Evolutionary conservation across 306 rosid species (phyloP), one percentile per base, ranked within the genome.

Genomic region (Spatholobus suberectus): DNA sequence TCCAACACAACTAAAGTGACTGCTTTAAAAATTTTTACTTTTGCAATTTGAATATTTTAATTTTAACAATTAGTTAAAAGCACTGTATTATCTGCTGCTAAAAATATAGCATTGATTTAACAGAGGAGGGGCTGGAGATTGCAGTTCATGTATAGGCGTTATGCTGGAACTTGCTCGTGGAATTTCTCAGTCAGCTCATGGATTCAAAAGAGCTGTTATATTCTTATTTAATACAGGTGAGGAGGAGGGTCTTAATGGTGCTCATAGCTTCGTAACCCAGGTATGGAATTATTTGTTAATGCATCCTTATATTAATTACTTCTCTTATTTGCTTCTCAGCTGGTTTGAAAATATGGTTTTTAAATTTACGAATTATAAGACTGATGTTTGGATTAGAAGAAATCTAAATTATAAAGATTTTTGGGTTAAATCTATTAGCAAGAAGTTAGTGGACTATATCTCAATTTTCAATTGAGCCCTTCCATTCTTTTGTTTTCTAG

Each of bases 141-240:
- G 98, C 85, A 96, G 98, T 85, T 93, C 98, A 7, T 96, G 98
- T 86, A 83, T 93, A 54, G 94, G 96, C 37, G 94, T 94, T 58
- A 96, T 96, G 98, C 76, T 96, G 87, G 99, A 96, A 83, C 98
- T 96, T 88, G 94, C 99, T 87, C 94, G 99, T 52, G 99, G 98
- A 73, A 40, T 96, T 88, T 92, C 98, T 66, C 99, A 93, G 70
- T 96, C 96, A 97, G 97, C 98, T 86, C 97, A 94, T 77, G 99
- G 99, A 74, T 84, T 93, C 72, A 96, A 91, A 88, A 89, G 80
- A 81, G 85, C 86, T 88, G 89, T 93, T 75, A 96, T 96, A 86
- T 93, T 96, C 86, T 76, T 96, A 88, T 93, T 96, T 86, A 96
- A 96, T 82, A 93, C 98, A 2, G 99, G 98, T 23, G 99, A 93